Conservation (phyloP, 371 early-diverging fungal species). For the Mucor racemosus region DNA sequence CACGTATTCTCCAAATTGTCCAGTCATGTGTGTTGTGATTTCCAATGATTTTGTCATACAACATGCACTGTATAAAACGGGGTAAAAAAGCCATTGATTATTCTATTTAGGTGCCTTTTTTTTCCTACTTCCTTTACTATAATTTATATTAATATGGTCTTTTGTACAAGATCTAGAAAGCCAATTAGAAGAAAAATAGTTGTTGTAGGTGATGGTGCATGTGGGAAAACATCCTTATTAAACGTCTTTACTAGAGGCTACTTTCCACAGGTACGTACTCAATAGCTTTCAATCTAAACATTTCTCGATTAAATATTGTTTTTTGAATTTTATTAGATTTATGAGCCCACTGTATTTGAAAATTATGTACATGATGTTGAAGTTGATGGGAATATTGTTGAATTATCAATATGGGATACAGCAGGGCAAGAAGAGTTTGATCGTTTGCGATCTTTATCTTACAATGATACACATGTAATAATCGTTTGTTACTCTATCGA, state of each 20-base stretch:
- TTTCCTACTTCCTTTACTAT: background rate
- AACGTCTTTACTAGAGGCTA: constrained; percentile 61
- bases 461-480: constrained; percentile 61
- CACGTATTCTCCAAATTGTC: too few relatives aligned
- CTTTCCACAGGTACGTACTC: constrained; percentile 56
- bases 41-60: background rate
- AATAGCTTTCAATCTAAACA: too few relatives aligned
- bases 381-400: constrained; percentile 79
- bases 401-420: constrained; percentile 92
- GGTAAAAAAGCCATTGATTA: background rate
- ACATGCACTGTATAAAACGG: constrained; percentile 3
- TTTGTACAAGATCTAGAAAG: constrained; percentile 10
- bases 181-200: constrained; percentile 28
- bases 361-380: constrained; percentile 84
- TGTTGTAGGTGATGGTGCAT: constrained; percentile 65
- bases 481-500: constrained; percentile 67
- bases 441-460: constrained; percentile 58
- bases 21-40: too few relatives aligned
- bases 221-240: constrained; percentile 71
- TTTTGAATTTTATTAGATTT: constrained; percentile 26
- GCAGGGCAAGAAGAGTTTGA: constrained; percentile 82
- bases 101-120: background rate
- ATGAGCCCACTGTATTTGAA: constrained; percentile 85
- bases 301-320: too few relatives aligned
- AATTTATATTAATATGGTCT: constrained; percentile 3